A percentile compares a stretch with the other conserved stretches of the same genome.
phyloP scores from a whole-genome alignment of 768 basidiomycete species.

The Imleria badia region DNA sequence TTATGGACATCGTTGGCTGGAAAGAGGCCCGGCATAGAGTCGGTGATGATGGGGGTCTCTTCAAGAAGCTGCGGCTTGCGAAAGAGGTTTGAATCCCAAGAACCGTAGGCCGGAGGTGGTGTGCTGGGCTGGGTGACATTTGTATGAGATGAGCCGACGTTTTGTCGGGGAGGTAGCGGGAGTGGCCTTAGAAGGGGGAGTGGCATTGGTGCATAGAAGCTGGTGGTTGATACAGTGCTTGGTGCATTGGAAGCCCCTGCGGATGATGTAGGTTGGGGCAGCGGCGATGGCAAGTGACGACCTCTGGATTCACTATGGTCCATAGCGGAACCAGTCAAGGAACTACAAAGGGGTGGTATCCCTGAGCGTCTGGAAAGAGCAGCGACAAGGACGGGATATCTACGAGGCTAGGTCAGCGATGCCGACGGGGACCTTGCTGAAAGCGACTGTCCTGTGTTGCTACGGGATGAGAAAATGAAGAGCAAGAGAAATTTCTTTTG shows the following conservation, averaged over 20 bases:
- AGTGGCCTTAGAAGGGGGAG: too few species aligned
- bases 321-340: conserved; percentile 42
- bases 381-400: background rate
- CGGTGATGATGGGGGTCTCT: conserved; percentile 38
- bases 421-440: too few species aligned
- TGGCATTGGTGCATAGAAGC: conserved; percentile 30
- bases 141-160: conserved; percentile 38
- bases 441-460: too few species aligned
- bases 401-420: too few species aligned
- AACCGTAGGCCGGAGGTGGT: conserved; percentile 29
- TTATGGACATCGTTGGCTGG: conserved; percentile 33
- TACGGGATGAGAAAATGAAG: too few species aligned
- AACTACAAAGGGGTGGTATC: conserved; percentile 9
- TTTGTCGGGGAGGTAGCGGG: conserved; percentile 35
- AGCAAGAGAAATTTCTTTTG: too few species aligned
- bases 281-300: conserved; percentile 35
- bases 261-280: conserved; percentile 43
- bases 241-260: conserved; percentile 33
- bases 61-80: conserved; percentile 57
- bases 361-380: conserved; percentile 1
- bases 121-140: conserved; percentile 31
- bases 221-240: conserved; percentile 24
- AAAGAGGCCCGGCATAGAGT: conserved; percentile 37
- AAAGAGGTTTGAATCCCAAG: conserved; percentile 32
- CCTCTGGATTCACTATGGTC: conserved; percentile 44